A percentile compares a stretch with the other conserved stretches of the same genome.
phyloP scores from a whole-genome alignment of 768 basidiomycete species.

The Cystobasidium ongulense region DNA sequence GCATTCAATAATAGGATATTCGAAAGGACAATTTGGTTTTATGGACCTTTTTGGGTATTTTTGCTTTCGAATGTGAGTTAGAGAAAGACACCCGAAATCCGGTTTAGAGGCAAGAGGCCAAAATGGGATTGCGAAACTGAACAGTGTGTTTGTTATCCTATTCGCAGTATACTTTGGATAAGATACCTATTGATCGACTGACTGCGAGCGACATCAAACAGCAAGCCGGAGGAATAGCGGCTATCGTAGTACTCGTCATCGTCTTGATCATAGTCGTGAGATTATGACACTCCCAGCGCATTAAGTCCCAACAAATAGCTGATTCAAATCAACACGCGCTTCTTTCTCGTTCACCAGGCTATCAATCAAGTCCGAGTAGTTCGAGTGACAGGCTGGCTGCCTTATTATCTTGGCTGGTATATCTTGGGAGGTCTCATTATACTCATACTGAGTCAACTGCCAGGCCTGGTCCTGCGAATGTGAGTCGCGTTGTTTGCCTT shows the following conservation, averaged over 20 bases:
- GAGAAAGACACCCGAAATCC: no score
- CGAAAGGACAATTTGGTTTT: slow-evolving; percentile 65
- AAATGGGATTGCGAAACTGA: no score
- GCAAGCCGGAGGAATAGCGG: slow-evolving; percentile 52
- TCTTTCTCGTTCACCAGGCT: background rate
- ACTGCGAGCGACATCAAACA: slow-evolving; percentile 59
- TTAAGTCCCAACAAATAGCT: no score
- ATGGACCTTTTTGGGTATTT: slow-evolving; percentile 70
- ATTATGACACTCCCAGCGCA: no score
- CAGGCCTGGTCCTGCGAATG: slow-evolving; percentile 16
- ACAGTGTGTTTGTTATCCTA: background rate
- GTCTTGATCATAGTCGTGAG: slow-evolving; percentile 51
- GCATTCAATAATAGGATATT: slow-evolving; percentile 60
- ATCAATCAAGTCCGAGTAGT: slow-evolving; percentile 70
- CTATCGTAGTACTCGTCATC: slow-evolving; percentile 58
- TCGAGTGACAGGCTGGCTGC: slow-evolving; percentile 74
- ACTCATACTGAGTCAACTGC: slow-evolving; percentile 1
- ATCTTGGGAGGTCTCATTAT: slow-evolving; percentile 37
- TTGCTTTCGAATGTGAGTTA: slow-evolving; percentile 63
- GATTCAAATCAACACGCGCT: background rate
- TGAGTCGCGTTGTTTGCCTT: background rate
- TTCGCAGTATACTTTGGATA: slow-evolving; percentile 16
- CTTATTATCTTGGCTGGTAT: slow-evolving; percentile 68
- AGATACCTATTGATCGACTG: slow-evolving; percentile 68
- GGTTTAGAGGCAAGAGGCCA: no score